These are phyloP conservation scores for Hippophae tibetana DNA, from an alignment of 306 rosid genomes.

Conservation along the genomic window DNA sequence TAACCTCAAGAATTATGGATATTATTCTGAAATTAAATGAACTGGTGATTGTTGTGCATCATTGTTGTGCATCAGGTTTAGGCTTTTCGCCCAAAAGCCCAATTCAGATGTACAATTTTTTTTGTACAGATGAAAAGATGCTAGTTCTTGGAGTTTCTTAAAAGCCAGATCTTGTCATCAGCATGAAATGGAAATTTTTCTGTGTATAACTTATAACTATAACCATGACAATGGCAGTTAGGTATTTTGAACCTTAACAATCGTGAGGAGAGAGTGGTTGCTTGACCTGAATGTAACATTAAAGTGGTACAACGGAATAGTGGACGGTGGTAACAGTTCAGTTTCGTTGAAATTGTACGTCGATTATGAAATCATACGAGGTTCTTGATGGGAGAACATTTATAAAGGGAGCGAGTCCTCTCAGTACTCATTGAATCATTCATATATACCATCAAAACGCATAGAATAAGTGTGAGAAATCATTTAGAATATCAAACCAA, in stretches of 20 bases:
- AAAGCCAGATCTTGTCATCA: conserved; percentile 11
- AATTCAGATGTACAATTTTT: conserved; percentile 31
- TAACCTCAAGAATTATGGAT: conserved; percentile 26
- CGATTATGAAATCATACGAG: no score
- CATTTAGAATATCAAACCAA: no score
- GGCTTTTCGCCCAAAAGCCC: conserved; percentile 30
- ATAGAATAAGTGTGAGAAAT: no score
- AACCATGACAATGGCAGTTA: no score
- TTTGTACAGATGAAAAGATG: conserved; percentile 41
- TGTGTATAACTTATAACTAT: not conserved
- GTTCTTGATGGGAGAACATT: no score
- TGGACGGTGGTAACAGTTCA: no score
- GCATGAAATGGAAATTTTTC: conserved; percentile 3
- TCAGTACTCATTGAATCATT: no score
- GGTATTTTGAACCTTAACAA: not conserved
- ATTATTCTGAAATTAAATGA: conserved; percentile 28
- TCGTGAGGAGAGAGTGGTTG: conserved; percentile 3
- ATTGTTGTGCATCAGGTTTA: conserved; percentile 29
- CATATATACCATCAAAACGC: no score
- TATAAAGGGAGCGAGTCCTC: no score
- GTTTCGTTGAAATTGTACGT: no score
- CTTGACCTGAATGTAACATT: not conserved
- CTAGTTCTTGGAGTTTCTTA: conserved; percentile 20
- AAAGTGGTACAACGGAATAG: no score
- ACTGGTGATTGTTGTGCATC: conserved; percentile 32